Percentiles rank a stretch among this genome's conserved stretches.
Evolutionary conservation across 805 yeast species (phyloP).

Genomic region (Saccharomycopsis sp.): DNA sequence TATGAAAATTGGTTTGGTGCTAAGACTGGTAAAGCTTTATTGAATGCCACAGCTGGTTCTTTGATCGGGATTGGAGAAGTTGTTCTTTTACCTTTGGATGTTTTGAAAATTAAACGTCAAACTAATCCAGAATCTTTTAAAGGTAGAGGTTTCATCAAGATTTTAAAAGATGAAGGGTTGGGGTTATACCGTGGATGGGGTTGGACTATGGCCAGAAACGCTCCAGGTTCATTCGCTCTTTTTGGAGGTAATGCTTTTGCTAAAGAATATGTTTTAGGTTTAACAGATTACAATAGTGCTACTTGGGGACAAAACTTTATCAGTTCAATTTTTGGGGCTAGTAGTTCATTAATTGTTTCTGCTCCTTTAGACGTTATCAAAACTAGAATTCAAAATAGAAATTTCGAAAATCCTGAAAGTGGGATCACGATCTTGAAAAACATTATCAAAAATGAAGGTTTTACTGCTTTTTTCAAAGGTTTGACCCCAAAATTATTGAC

Average conservation of each 20-base stretch:
- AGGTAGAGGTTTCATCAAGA: slow-evolving; percentile 91
- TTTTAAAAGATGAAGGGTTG: slow-evolving; percentile 83
- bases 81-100: slow-evolving; percentile 90
- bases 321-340: slow-evolving; percentile 93
- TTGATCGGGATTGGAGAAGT: slow-evolving; percentile 97
- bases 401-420: slow-evolving; percentile 89
- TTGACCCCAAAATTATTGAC: slow-evolving; percentile 93
- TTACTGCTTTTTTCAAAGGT: slow-evolving; percentile 89
- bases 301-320: slow-evolving; percentile 93
- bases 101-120: slow-evolving; percentile 95
- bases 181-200: slow-evolving; percentile 98
- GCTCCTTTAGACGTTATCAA: slow-evolving; percentile 98
- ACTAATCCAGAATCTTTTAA: slow-evolving; percentile 99
- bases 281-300: slow-evolving; percentile 79
- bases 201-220: slow-evolving; percentile 99
- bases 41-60: slow-evolving; percentile 97
- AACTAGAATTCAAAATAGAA: slow-evolving; percentile 95
- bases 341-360: slow-evolving; percentile 89
- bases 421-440: slow-evolving; percentile 90
- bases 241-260: slow-evolving; percentile 99
- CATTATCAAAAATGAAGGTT: slow-evolving; percentile 86
- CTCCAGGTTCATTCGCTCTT: slow-evolving; percentile 96
- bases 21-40: slow-evolving; percentile 93
- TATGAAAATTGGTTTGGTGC: slow-evolving; percentile 78
- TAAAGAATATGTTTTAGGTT: slow-evolving; percentile 85